These are phyloP conservation scores for Geranium incanum DNA, from an alignment of 441 rosid genomes.

Conservation along the genomic window DNA sequence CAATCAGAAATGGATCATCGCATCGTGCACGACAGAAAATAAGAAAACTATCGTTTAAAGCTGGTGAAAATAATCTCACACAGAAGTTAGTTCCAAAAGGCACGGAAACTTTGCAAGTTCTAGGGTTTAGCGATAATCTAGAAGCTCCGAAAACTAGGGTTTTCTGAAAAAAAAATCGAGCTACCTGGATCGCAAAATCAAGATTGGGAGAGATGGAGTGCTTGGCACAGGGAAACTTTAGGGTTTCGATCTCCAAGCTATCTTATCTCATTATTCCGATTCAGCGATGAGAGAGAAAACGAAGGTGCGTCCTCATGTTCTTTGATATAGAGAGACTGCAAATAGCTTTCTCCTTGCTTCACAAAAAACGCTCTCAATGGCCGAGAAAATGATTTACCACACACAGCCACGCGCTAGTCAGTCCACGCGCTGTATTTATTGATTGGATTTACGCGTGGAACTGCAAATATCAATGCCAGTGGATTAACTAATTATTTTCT, in stretches of 20 bases:
- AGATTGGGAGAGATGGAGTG: background rate
- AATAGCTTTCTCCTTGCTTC: conserved; percentile 3
- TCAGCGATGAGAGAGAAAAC: conserved; percentile 20
- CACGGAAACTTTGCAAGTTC: conserved; percentile 20
- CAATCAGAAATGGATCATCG: conserved; percentile 27
- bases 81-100: conserved; percentile 19
- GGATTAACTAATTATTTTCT: background rate
- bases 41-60: conserved; percentile 15
- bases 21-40: conserved; percentile 19
- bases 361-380: conserved; percentile 4
- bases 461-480: background rate
- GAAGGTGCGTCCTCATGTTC: conserved; percentile 4
- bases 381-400: background rate
- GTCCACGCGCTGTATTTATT: background rate
- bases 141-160: conserved; percentile 32
- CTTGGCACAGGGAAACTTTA: conserved; percentile 9
- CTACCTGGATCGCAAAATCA: conserved; percentile 24
- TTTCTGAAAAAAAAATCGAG: conserved; percentile 19
- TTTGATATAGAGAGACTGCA: background rate
- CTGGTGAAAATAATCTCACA: conserved; percentile 16
- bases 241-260: conserved; percentile 31
- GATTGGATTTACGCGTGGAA: conserved; percentile 2
- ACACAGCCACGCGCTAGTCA: background rate
- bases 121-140: conserved; percentile 33
- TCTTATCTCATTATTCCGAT: conserved; percentile 15